A percentile compares a stretch with the other conserved stretches of the same genome.
Evolutionary conservation across 257 asterid species (phyloP).

Genomic region (Solanum rostratum): DNA sequence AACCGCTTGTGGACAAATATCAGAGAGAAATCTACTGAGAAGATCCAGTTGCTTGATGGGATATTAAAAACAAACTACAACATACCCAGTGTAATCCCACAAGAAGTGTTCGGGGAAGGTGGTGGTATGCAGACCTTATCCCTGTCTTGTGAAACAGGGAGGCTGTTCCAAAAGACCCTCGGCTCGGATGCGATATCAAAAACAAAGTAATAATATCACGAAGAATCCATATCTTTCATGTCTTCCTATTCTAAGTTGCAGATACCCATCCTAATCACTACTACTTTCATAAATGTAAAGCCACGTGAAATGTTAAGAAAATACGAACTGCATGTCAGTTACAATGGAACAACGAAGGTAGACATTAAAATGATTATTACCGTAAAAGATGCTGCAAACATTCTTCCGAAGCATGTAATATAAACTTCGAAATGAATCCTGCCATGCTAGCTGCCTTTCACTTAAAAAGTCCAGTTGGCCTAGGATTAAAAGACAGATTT

Average conservation of each 20-base stretch:
- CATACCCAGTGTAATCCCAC: no score
- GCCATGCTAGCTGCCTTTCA: conserved; percentile 77
- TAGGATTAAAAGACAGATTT: conserved; percentile 9
- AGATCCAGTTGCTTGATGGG: neutral
- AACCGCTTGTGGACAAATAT: neutral
- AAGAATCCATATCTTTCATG: neutral
- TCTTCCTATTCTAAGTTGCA: neutral
- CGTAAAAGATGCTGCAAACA: conserved; percentile 66
- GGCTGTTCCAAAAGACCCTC: no score
- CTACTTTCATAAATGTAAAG: neutral
- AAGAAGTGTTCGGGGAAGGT: no score
- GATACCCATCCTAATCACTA: neutral
- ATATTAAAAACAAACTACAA: no score
- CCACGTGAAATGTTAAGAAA: neutral
- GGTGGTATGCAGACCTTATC: no score
- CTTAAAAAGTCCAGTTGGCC: conserved; percentile 68
- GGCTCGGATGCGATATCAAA: neutral
- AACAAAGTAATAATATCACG: neutral
- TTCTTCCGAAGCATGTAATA: conserved; percentile 84
- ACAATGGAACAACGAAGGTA: neutral
- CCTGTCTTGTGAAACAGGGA: no score
- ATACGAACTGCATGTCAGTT: neutral
- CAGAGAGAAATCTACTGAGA: neutral
- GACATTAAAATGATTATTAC: conserved; percentile 22
- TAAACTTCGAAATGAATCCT: conserved; percentile 80